Evolutionary conservation across 495 filamentous ascomycete genomes (phyloP).

Genomic region (Tuber brumale): DNA sequence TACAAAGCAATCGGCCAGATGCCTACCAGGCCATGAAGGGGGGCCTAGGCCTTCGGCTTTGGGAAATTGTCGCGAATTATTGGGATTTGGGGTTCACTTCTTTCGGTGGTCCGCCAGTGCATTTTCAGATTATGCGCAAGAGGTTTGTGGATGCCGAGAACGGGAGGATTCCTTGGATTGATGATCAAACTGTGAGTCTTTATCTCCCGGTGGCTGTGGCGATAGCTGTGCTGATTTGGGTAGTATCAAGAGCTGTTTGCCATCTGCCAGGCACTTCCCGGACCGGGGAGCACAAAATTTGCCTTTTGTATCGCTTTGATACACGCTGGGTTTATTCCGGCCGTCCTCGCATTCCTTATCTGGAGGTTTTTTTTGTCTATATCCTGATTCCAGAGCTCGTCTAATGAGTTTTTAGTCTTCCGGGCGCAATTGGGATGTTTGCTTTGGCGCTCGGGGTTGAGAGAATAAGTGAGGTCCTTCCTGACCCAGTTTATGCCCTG

Average conservation of each 20-base stretch:
- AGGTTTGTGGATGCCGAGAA: constrained; percentile 55
- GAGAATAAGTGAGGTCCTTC: constrained; percentile 56
- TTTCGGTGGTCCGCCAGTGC: constrained; percentile 57
- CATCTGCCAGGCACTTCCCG: constrained; percentile 67
- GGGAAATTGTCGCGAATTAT: constrained; percentile 33
- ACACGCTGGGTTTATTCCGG: constrained; percentile 57
- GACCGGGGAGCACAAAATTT: constrained; percentile 76
- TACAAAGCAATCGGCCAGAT: constrained; percentile 5
- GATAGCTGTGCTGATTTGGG: constrained; percentile 1
- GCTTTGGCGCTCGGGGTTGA: constrained; percentile 62
- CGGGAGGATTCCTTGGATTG: constrained; percentile 55
- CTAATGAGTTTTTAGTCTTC: constrained; percentile 49
- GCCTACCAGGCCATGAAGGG: constrained; percentile 26
- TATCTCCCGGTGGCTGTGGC: neutral
- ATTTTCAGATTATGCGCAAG: constrained; percentile 57
- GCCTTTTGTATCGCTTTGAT: constrained; percentile 65
- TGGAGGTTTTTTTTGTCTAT: constrained; percentile 54
- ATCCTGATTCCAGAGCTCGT: neutral
- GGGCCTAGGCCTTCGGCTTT: constrained; percentile 13
- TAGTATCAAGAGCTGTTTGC: constrained; percentile 81
- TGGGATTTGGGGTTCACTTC: constrained; percentile 59
- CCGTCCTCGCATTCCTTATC: constrained; percentile 58
- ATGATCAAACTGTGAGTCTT: constrained; percentile 59
- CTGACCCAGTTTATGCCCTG: constrained; percentile 62
- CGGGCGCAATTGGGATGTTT: constrained; percentile 73